These are phyloP conservation scores for Collybiopsis confluens DNA, from an alignment of 768 basidiomycete species.

Conservation along the genomic window DNA sequence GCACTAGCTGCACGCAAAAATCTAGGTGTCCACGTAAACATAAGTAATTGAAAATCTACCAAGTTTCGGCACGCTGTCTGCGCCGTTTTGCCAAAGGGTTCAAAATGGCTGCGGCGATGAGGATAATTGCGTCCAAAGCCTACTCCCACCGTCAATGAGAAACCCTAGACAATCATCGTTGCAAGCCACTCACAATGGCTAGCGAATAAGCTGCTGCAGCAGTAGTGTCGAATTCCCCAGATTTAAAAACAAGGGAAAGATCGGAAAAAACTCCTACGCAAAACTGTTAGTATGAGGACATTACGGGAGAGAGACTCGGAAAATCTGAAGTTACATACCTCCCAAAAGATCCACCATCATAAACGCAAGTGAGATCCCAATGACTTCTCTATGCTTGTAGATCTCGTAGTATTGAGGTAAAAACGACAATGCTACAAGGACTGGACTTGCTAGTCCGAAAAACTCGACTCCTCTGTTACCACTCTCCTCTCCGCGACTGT, in stretches of 20 bases:
- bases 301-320: not conserved
- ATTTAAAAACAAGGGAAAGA: slow-evolving; percentile 48
- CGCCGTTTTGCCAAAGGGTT: slow-evolving; percentile 39
- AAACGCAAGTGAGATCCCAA: slow-evolving; percentile 68
- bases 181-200: slow-evolving; percentile 33
- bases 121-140: slow-evolving; percentile 43
- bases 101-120: slow-evolving; percentile 43
- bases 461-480: slow-evolving; percentile 35
- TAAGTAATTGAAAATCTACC: not conserved
- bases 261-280: slow-evolving; percentile 37
- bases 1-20: slow-evolving; percentile 44
- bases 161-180: not conserved
- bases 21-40: slow-evolving; percentile 19
- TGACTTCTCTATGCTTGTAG: slow-evolving; percentile 54
- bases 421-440: slow-evolving; percentile 52
- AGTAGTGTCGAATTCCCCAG: slow-evolving; percentile 37
- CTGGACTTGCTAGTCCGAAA: slow-evolving; percentile 59
- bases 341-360: slow-evolving; percentile 69
- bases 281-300: not conserved
- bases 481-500: slow-evolving; percentile 20
- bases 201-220: slow-evolving; percentile 46
- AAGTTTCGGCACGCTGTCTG: not conserved
- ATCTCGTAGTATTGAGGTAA: slow-evolving; percentile 76
- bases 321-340: slow-evolving; percentile 20
- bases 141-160: slow-evolving; percentile 11